A percentile compares a stretch with the other conserved stretches of the same genome.
Evolutionary conservation across 148 eudicot species (phyloP).

Genomic region (Heliamphora exappendiculata): DNA sequence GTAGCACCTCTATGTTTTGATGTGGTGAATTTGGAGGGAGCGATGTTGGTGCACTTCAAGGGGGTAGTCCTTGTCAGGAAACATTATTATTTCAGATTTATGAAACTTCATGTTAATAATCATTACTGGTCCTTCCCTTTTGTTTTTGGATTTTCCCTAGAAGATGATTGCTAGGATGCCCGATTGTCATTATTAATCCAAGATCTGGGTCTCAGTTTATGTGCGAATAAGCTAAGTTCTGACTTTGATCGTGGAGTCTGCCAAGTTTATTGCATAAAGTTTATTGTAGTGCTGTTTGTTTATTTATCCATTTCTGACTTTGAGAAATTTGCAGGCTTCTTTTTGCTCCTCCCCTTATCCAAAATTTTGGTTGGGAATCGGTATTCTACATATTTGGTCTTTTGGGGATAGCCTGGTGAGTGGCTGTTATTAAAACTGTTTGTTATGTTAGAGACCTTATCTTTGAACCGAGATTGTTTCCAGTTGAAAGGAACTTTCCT

Average conservation of each 20-base stretch:
- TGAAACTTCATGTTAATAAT: neutral
- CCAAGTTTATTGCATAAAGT: neutral
- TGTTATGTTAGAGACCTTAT: neutral
- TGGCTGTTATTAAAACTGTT: conserved; percentile 10
- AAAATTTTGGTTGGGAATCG: conserved; percentile 93
- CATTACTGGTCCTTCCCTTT: neutral
- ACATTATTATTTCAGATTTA: too few species aligned
- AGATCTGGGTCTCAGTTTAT: neutral
- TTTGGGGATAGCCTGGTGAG: conserved; percentile 89
- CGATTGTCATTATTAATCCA: neutral
- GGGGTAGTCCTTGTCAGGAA: too few species aligned
- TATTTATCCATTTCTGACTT: conserved; percentile 8
- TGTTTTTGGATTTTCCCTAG: neutral
- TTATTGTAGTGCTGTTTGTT: neutral
- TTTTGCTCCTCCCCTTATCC: conserved; percentile 92
- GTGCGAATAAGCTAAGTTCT: neutral
- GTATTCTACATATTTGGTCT: conserved; percentile 88
- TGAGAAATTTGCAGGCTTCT: conserved; percentile 57
- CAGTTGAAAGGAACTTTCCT: neutral
- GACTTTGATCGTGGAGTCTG: neutral
- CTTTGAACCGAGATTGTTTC: neutral
- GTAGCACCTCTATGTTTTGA: too few species aligned
- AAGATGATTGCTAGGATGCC: neutral
- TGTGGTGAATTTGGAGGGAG: too few species aligned
- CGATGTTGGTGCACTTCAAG: too few species aligned